Percentiles rank a stretch among this genome's conserved stretches.
Evolutionary conservation across 1,284 basidiomycete species (phyloP).

Genomic region (Omphalotus olearius): DNA sequence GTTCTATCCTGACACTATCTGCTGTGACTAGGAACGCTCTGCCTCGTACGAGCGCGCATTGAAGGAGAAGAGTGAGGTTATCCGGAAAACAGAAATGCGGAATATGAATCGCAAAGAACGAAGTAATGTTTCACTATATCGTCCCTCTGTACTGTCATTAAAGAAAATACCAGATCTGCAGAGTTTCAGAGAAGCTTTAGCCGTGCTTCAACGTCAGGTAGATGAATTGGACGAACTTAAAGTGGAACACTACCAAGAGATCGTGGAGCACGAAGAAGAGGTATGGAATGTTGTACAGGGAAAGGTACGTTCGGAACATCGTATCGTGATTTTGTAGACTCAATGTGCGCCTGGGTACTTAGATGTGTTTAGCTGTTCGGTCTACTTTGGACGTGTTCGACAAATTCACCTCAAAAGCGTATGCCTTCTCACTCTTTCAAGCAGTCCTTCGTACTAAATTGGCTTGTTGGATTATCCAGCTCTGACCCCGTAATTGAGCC

Average conservation of each 20-base stretch:
- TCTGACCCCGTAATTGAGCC: conserved; percentile 89
- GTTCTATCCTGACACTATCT: not conserved
- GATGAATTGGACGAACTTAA: conserved; percentile 84
- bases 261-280: conserved; percentile 89
- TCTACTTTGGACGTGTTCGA: conserved; percentile 83
- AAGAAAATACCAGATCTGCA: conserved; percentile 60
- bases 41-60: conserved; percentile 75
- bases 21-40: conserved; percentile 64
- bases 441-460: conserved; percentile 10
- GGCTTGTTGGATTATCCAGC: conserved; percentile 34
- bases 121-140: conserved; percentile 46
- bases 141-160: conserved; percentile 3
- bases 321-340: not conserved
- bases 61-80: conserved; percentile 79
- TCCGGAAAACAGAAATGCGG: conserved; percentile 85
- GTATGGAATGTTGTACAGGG: conserved; percentile 88
- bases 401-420: conserved; percentile 85
- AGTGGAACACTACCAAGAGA: conserved; percentile 78
- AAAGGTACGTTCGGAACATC: conserved; percentile 45
- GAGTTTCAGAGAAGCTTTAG: conserved; percentile 80
- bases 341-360: not conserved
- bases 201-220: conserved; percentile 83
- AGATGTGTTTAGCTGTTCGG: conserved; percentile 73
- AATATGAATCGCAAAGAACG: conserved; percentile 84
- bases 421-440: conserved; percentile 29